These are phyloP conservation scores for Kodamaea leandrae DNA, from an alignment of 805 yeast genomes.

Conservation along the genomic window DNA sequence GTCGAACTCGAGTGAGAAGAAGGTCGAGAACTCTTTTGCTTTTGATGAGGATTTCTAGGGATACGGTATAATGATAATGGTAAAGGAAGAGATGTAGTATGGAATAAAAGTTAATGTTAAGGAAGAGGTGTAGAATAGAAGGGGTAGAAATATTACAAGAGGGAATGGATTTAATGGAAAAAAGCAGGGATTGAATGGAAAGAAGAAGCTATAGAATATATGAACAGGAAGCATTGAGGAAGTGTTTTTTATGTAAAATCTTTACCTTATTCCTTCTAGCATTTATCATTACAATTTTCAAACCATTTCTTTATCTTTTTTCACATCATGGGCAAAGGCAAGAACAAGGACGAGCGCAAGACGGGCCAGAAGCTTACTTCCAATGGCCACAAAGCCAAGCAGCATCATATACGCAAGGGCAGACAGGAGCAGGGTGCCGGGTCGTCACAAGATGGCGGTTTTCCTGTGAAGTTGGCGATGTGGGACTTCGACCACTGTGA, in stretches of 20 bases:
- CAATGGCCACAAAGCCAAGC: slow-evolving; percentile 57
- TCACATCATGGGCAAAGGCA: slow-evolving; percentile 50
- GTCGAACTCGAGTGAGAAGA: slow-evolving; percentile 62
- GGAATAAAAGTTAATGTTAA: background rate
- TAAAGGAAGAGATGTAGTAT: background rate
- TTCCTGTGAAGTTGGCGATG: slow-evolving; percentile 91
- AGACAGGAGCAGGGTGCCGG: slow-evolving; percentile 31
- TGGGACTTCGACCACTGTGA: slow-evolving; percentile 99
- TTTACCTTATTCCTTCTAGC: no score
- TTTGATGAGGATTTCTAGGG: slow-evolving; percentile 89
- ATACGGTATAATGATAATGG: background rate
- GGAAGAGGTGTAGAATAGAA: background rate
- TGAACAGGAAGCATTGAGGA: no score
- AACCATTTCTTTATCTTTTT: background rate
- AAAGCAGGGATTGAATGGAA: no score
- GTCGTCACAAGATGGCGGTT: slow-evolving; percentile 35
- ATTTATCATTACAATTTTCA: no score
- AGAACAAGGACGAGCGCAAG: slow-evolving; percentile 49
- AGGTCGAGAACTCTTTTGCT: slow-evolving; percentile 58
- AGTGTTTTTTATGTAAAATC: no score
- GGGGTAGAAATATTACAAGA: no score
- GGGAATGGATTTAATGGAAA: no score
- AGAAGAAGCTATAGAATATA: no score
- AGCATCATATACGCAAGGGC: slow-evolving; percentile 44
- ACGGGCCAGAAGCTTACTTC: slow-evolving; percentile 39